These are phyloP conservation scores for Amoeboaphelidium protococcarum DNA, from an alignment of 371 early-diverging fungal species.

Conservation along the genomic window DNA sequence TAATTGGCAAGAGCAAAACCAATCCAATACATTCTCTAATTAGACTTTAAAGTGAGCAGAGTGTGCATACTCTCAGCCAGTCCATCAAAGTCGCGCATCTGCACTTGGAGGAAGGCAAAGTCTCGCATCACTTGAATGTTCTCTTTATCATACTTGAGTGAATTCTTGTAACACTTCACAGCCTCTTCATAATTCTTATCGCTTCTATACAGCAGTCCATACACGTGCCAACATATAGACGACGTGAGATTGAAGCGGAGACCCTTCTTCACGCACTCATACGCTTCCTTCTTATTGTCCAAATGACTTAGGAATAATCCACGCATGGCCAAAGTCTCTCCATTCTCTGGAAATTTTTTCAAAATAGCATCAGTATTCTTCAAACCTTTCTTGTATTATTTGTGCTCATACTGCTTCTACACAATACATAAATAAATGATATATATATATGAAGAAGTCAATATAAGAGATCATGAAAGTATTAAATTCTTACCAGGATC, in stretches of 20 bases:
- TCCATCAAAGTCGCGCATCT: conserved; percentile 59
- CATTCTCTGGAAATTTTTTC: conserved; percentile 76
- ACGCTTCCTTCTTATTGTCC: conserved; percentile 61
- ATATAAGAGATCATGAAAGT: conserved; percentile 1
- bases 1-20: conserved; percentile 65
- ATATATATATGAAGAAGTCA: neutral
- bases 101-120: conserved; percentile 55
- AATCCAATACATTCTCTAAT: conserved; percentile 47
- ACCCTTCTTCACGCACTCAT: conserved; percentile 61
- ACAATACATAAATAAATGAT: too few relatives aligned
- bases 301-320: conserved; percentile 66
- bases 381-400: conserved; percentile 82
- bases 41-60: conserved; percentile 36
- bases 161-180: conserved; percentile 62
- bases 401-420: conserved; percentile 72
- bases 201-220: conserved; percentile 60
- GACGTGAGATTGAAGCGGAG: conserved; percentile 44
- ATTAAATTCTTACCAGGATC: conserved; percentile 26
- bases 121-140: conserved; percentile 76
- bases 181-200: conserved; percentile 87
- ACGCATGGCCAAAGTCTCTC: conserved; percentile 83
- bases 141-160: conserved; percentile 66
- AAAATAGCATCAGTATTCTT: conserved; percentile 70
- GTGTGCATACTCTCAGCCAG: conserved; percentile 27
- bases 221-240: conserved; percentile 88